Evolutionary conservation across 805 yeast species (phyloP).

Genomic region (Candida incommunis): DNA sequence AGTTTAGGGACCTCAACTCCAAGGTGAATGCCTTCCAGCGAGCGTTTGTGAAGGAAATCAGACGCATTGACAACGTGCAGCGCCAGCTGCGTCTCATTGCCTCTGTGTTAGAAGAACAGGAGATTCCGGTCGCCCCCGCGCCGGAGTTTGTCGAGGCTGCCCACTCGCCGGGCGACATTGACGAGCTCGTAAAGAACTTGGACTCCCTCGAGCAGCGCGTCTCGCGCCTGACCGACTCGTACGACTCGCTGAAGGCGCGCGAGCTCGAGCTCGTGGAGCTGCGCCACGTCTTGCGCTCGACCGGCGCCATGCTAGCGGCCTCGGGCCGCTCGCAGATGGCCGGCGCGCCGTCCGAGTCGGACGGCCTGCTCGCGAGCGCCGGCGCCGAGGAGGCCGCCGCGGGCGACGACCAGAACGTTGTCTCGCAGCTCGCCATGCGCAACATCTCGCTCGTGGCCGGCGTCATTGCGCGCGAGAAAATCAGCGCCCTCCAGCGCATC

Average conservation of each 20-base stretch:
- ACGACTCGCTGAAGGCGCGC: conserved; percentile 45
- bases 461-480: conserved; percentile 58
- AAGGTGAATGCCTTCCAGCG: conserved; percentile 79
- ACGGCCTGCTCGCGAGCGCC: conserved; percentile 20
- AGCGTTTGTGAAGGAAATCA: conserved; percentile 75
- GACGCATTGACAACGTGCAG: conserved; percentile 73
- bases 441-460: conserved; percentile 55
- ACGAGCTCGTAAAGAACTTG: conserved; percentile 51
- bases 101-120: conserved; percentile 18
- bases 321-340: background rate
- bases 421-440: conserved; percentile 24
- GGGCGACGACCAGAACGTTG: conserved; percentile 24
- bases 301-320: conserved; percentile 15
- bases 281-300: conserved; percentile 43
- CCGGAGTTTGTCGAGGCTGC: conserved; percentile 28
- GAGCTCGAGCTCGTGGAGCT: conserved; percentile 59
- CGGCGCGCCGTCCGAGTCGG: conserved; percentile 10
- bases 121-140: conserved; percentile 19
- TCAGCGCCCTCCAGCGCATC: conserved; percentile 62
- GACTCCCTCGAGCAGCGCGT: conserved; percentile 62
- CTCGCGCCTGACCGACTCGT: conserved; percentile 52
- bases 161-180: conserved; percentile 38
- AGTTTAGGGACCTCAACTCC: conserved; percentile 78
- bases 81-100: conserved; percentile 50
- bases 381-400: conserved; percentile 21